phyloP scores from a whole-genome alignment of 2,329 filamentous ascomycete species.

The Botrytis cinerea region DNA sequence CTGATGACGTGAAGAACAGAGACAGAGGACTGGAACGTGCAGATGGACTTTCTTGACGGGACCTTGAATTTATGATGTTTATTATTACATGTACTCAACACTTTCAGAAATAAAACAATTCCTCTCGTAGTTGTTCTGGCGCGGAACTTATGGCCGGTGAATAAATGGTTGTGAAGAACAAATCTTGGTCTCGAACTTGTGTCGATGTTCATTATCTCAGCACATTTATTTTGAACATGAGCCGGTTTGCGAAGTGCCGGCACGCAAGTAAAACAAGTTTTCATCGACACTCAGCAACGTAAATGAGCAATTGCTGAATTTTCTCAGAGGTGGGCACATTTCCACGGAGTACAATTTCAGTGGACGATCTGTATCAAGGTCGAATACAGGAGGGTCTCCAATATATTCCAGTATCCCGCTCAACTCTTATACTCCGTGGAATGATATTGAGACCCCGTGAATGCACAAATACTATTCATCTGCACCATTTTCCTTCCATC shows the following conservation, averaged over 20 bases:
- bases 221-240: not conserved
- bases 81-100: not conserved
- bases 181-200: not conserved
- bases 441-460: not conserved
- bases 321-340: rapidly evolving
- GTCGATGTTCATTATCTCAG: rapidly evolving
- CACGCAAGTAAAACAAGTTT: rapidly evolving
- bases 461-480: not conserved
- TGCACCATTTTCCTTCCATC: not conserved
- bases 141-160: rapidly evolving
- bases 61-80: not conserved
- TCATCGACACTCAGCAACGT: not conserved
- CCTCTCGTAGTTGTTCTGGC: not conserved
- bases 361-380: rapidly evolving
- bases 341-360: rapidly evolving
- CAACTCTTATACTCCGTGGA: rapidly evolving
- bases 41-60: too few relatives aligned
- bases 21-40: not conserved
- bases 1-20: too few relatives aligned
- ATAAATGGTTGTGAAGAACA: not conserved
- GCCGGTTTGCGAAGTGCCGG: not conserved
- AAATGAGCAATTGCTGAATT: rapidly evolving
- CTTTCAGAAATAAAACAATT: not conserved
- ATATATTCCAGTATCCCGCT: not conserved
- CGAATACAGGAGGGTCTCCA: too few relatives aligned